phyloP scores from a whole-genome alignment of 176 grass and related monocot species.

The Rhynchospora breviuscula region DNA sequence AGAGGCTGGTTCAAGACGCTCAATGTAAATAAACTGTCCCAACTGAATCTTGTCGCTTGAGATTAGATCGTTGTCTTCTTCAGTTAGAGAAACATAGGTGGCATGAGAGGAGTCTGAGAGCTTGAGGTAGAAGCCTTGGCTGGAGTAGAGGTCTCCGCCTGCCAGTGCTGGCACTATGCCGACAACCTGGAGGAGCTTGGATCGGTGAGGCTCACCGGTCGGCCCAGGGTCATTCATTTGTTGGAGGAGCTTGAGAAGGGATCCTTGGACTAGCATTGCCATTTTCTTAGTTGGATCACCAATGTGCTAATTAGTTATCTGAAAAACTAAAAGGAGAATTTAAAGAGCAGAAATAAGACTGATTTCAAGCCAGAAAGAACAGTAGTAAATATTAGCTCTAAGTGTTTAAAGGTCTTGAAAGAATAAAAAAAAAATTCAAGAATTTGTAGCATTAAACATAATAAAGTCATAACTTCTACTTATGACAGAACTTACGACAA shows the following conservation, averaged over 20 bases:
- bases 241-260: conserved; percentile 85
- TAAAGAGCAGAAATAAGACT: neutral
- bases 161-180: conserved; percentile 84
- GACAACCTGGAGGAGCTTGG: conserved; percentile 81
- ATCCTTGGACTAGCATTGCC: conserved; percentile 72
- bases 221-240: conserved; percentile 75
- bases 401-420: neutral
- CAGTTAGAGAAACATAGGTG: conserved; percentile 71
- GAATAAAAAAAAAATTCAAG: neutral
- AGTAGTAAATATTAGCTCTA: neutral
- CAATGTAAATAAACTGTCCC: conserved; percentile 82
- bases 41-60: conserved; percentile 89
- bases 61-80: conserved; percentile 85
- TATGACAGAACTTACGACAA: neutral
- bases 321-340: neutral
- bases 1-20: conserved; percentile 54
- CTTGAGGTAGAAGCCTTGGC: conserved; percentile 89
- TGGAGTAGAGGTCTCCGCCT: conserved; percentile 77
- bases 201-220: conserved; percentile 48
- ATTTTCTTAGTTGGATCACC: conserved; percentile 32
- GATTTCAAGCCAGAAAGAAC: neutral
- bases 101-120: conserved; percentile 90
- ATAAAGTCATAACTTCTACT: neutral
- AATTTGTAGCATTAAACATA: neutral
- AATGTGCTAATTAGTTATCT: neutral